Conservation (phyloP, 768 basidiomycete genomes). For the Trametes cubensis region DNA sequence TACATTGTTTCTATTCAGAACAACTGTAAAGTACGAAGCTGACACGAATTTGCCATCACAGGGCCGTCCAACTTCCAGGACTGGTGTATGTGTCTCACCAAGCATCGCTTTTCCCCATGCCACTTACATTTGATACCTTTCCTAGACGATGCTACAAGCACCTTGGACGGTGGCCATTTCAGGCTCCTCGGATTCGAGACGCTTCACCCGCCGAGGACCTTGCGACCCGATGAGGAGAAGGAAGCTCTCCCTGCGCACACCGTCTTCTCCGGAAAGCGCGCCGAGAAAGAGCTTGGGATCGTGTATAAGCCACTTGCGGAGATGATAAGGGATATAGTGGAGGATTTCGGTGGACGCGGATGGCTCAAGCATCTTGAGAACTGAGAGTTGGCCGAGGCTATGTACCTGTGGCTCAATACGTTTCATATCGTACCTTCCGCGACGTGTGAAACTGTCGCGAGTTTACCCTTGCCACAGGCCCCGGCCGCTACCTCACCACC, state of each 20-base stretch:
- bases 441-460: no score
- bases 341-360: constrained; percentile 45
- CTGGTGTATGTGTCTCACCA: constrained; percentile 13
- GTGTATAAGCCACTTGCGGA: constrained; percentile 44
- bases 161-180: constrained; percentile 6
- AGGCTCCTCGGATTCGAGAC: constrained; percentile 1
- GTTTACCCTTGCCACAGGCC: no score
- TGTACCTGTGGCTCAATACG: no score
- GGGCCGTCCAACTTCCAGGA: constrained; percentile 24
- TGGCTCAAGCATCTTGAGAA: constrained; percentile 26
- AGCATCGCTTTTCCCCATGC: neutral
- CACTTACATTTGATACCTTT: neutral
- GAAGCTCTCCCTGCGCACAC: constrained; percentile 4
- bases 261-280: constrained; percentile 34
- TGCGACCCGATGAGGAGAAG: constrained; percentile 17
- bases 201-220: constrained; percentile 24
- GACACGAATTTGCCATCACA: neutral
- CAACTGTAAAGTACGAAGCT: neutral
- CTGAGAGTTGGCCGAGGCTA: no score
- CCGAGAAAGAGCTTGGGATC: constrained; percentile 43
- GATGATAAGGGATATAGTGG: constrained; percentile 42
- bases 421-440: no score
- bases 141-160: constrained; percentile 10
- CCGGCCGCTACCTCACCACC: no score
- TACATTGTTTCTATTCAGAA: neutral